Percentiles rank a stretch among this genome's conserved stretches.
phyloP scores from a whole-genome alignment of 2,329 filamentous ascomycete genomes.

The Calonectria ilicicola region DNA sequence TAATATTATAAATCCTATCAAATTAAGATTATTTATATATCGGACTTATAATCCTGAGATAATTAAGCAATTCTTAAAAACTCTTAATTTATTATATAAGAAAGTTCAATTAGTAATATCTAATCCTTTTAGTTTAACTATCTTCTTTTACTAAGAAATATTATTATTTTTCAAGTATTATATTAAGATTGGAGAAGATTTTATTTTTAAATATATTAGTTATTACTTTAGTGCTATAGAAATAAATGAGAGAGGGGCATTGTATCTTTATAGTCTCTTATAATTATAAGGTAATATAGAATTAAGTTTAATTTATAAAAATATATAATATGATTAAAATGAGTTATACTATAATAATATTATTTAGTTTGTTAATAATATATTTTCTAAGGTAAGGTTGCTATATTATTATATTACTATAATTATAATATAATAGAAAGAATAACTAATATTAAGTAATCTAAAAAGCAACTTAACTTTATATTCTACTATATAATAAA shows the following conservation, averaged over 20 bases:
- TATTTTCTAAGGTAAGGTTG: slow-evolving; percentile 11
- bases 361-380: slow-evolving; percentile 2
- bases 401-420: neutral
- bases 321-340: neutral
- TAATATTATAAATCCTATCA: slow-evolving; percentile 15
- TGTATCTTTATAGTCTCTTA: neutral
- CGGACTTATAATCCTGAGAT: neutral
- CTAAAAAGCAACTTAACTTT: neutral
- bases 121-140: slow-evolving; percentile 6
- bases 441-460: neutral
- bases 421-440: neutral
- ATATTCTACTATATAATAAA: neutral
- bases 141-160: slow-evolving; percentile 11
- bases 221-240: neutral
- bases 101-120: slow-evolving; percentile 7
- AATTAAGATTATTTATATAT: neutral
- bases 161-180: neutral
- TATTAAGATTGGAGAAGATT: neutral
- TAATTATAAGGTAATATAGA: slow-evolving; percentile 5
- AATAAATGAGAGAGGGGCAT: neutral
- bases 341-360: neutral
- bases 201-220: neutral
- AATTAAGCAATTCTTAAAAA: neutral
- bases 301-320: neutral
- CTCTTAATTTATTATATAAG: slow-evolving; percentile 5